These are phyloP conservation scores for Tilletiaria anomala DNA, from an alignment of 1,284 basidiomycete species.

Conservation along the genomic window DNA sequence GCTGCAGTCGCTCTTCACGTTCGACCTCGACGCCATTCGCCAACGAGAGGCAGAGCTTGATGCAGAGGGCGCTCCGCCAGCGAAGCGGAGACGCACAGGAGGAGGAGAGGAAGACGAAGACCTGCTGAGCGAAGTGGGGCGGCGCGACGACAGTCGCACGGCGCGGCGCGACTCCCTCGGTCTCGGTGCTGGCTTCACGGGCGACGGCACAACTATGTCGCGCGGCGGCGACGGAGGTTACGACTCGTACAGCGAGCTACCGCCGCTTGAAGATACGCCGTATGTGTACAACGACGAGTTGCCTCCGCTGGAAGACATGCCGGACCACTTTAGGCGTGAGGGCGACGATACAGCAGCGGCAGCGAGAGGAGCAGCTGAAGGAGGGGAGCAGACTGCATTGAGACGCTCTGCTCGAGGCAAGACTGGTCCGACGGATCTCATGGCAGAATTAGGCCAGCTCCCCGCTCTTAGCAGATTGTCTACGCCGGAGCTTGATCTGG, in stretches of 20 bases:
- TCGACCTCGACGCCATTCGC: slow-evolving; percentile 48
- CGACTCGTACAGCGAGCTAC: too few relatives aligned
- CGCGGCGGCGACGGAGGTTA: too few relatives aligned
- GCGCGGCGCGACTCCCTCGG: too few relatives aligned
- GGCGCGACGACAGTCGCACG: background rate
- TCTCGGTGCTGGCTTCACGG: too few relatives aligned
- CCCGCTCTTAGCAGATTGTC: slow-evolving; percentile 22
- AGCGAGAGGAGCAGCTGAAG: background rate
- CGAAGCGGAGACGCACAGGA: slow-evolving; percentile 30
- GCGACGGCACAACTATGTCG: too few relatives aligned
- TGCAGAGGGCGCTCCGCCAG: slow-evolving; percentile 29
- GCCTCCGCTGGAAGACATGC: background rate
- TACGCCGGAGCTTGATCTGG: slow-evolving; percentile 49
- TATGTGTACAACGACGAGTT: too few relatives aligned
- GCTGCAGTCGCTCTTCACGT: slow-evolving; percentile 64
- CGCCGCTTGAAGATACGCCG: background rate
- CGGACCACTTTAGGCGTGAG: background rate
- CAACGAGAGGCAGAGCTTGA: slow-evolving; percentile 44
- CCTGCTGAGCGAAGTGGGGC: slow-evolving; percentile 41
- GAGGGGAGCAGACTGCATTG: background rate
- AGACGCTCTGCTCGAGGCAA: background rate
- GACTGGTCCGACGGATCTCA: background rate
- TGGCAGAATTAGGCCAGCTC: slow-evolving; percentile 11
- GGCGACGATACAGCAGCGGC: background rate
- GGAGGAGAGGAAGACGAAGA: slow-evolving; percentile 39